These are phyloP conservation scores for Cystofilobasidium ferigula DNA, from an alignment of 768 basidiomycete genomes.

Conservation along the genomic window DNA sequence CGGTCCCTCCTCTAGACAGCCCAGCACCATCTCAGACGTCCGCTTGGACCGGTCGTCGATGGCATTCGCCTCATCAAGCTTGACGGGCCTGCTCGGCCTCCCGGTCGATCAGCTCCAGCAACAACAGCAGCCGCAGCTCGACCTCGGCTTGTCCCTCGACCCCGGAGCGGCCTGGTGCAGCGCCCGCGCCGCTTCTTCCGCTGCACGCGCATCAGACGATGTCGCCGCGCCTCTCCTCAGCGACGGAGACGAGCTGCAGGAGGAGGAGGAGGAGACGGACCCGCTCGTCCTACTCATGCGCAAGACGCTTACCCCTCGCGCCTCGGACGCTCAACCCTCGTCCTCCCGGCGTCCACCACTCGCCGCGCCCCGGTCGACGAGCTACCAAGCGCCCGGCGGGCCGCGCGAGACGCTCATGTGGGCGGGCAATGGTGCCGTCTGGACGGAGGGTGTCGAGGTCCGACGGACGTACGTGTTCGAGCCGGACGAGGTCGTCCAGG, in stretches of 20 bases:
- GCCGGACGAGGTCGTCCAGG: slow-evolving; percentile 32
- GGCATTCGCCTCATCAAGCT: no score
- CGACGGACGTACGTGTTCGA: slow-evolving; percentile 33
- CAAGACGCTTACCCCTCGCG: not conserved
- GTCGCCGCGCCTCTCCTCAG: no score
- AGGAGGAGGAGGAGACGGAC: not conserved
- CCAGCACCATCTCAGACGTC: no score
- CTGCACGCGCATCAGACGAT: no score
- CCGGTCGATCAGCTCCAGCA: no score
- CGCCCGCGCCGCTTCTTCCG: not conserved
- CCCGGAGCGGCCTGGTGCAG: not conserved
- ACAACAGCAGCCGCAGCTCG: not conserved
- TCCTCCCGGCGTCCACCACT: not conserved
- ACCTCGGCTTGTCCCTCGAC: not conserved
- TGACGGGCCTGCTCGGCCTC: no score
- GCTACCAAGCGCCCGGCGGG: not conserved
- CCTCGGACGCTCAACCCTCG: not conserved
- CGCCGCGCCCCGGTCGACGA: not conserved
- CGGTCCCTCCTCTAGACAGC: no score
- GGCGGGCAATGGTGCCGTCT: slow-evolving; percentile 33
- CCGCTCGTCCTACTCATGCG: not conserved
- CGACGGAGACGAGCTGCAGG: not conserved
- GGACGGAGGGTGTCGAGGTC: slow-evolving; percentile 33
- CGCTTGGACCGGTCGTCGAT: no score
- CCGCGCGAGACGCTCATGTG: slow-evolving; percentile 35